phyloP scores from a whole-genome alignment of 805 yeast species.

The Saccharomycopsis sp. region DNA sequence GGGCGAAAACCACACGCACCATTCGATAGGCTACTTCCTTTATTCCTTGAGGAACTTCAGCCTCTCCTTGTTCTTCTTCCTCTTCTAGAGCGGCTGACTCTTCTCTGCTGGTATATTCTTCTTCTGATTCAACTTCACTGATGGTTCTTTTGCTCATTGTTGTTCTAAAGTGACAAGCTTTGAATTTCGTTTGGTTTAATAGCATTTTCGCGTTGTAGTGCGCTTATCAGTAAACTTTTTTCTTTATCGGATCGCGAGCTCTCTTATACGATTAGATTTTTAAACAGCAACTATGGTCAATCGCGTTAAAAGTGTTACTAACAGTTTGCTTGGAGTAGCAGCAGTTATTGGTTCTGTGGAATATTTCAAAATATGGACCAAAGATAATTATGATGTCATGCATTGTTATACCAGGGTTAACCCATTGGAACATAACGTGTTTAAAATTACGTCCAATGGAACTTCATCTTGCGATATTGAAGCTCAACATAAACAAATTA shows the following conservation, averaged over 20 bases:
- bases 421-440: constrained; percentile 6
- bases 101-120: no score
- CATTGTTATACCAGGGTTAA: constrained; percentile 21
- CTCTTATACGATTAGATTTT: background rate
- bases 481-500: constrained; percentile 19
- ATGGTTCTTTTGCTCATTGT: background rate
- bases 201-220: background rate
- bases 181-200: background rate
- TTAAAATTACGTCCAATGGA: constrained; percentile 18
- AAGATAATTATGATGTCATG: constrained; percentile 19
- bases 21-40: constrained; percentile 18
- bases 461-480: constrained; percentile 19
- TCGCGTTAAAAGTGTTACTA: constrained; percentile 14
- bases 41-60: background rate
- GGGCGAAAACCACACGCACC: constrained; percentile 18
- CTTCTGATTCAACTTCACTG: background rate
- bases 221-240: background rate
- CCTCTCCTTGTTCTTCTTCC: background rate
- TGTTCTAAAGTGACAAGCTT: background rate
- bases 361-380: constrained; percentile 21
- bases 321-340: constrained; percentile 14
- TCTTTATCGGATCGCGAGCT: background rate
- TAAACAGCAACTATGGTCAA: constrained; percentile 15
- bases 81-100: no score
- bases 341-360: constrained; percentile 19